A percentile compares a stretch with the other conserved stretches of the same genome.
phyloP scores from a whole-genome alignment of 768 basidiomycete species.

The Hypsizygus marmoreus region DNA sequence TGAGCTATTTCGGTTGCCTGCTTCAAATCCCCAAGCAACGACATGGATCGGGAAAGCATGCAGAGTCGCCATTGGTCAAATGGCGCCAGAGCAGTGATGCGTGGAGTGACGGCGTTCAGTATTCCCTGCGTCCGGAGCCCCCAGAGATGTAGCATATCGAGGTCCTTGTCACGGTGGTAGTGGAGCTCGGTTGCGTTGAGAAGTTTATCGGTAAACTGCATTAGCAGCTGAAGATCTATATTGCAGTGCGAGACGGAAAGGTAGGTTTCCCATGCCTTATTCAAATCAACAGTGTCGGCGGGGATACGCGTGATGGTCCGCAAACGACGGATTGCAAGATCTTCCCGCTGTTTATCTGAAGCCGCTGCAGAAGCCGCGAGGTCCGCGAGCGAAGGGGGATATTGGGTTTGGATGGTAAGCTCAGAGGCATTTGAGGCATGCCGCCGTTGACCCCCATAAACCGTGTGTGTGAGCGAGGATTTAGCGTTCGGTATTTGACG shows the following conservation, averaged over 20 bases:
- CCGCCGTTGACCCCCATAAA: constrained; percentile 23
- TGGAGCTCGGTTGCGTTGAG: constrained; percentile 24
- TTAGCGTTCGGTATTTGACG: background rate
- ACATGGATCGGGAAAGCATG: constrained; percentile 11
- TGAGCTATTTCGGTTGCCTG: constrained; percentile 22
- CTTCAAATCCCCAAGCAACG: constrained; percentile 11
- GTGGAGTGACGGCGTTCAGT: background rate
- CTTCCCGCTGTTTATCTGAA: constrained; percentile 1
- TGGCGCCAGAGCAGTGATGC: background rate
- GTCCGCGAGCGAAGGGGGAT: too few relatives aligned
- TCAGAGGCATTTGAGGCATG: constrained; percentile 24
- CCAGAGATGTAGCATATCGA: background rate
- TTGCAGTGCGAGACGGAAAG: constrained; percentile 17
- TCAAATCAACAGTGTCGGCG: constrained; percentile 30
- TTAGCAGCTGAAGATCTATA: constrained; percentile 1
- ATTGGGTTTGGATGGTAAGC: too few relatives aligned
- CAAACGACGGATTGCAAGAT: constrained; percentile 5
- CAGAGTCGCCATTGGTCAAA: constrained; percentile 15
- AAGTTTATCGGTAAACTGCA: constrained; percentile 25
- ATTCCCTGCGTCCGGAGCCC: background rate
- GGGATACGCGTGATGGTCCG: constrained; percentile 5
- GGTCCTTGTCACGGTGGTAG: background rate
- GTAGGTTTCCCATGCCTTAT: constrained; percentile 44
- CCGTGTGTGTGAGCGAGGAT: background rate
- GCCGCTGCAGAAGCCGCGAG: background rate